phyloP scores from a whole-genome alignment of 2,329 filamentous ascomycete species.

The Pseudogymnoascus sp. region DNA sequence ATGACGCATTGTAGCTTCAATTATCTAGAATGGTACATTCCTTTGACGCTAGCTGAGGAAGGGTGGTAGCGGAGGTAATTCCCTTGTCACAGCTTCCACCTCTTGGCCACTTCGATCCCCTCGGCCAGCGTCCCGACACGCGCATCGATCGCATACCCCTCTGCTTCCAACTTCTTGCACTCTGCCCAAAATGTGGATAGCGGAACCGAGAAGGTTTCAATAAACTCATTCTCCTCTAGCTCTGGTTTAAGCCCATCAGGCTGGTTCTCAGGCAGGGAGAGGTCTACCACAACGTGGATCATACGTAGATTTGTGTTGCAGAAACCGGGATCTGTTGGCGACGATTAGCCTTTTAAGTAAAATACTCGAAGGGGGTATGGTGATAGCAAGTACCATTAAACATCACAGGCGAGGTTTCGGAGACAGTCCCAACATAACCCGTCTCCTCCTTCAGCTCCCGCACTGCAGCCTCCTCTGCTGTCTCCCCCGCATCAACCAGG shows the following conservation, averaged over 20 bases:
- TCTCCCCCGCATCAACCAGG: slow-evolving; percentile 54
- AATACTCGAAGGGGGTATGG: neutral
- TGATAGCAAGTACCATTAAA: slow-evolving; percentile 42
- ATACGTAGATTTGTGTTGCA: slow-evolving; percentile 58
- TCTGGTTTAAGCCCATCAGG: slow-evolving; percentile 34
- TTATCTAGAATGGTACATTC: neutral
- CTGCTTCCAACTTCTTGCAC: slow-evolving; percentile 36
- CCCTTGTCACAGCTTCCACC: slow-evolving; percentile 26
- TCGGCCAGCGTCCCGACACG: slow-evolving; percentile 33
- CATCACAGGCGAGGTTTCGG: slow-evolving; percentile 55
- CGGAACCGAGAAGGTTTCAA: slow-evolving; percentile 42
- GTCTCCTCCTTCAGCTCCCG: slow-evolving; percentile 61
- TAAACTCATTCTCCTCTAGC: slow-evolving; percentile 45
- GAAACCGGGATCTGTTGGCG: slow-evolving; percentile 47
- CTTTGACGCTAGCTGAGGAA: neutral
- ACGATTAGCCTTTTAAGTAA: neutral
- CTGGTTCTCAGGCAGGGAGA: slow-evolving; percentile 37
- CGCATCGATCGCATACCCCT: slow-evolving; percentile 34
- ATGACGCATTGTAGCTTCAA: neutral
- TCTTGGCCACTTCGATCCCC: slow-evolving; percentile 31
- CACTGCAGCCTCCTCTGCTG: slow-evolving; percentile 51
- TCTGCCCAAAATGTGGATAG: slow-evolving; percentile 37
- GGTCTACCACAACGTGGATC: slow-evolving; percentile 41
- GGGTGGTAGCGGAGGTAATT: neutral
- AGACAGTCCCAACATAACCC: slow-evolving; percentile 50